Evolutionary conservation across 495 filamentous ascomycete species (phyloP).

Genomic region (Aspergillus nidulans): DNA sequence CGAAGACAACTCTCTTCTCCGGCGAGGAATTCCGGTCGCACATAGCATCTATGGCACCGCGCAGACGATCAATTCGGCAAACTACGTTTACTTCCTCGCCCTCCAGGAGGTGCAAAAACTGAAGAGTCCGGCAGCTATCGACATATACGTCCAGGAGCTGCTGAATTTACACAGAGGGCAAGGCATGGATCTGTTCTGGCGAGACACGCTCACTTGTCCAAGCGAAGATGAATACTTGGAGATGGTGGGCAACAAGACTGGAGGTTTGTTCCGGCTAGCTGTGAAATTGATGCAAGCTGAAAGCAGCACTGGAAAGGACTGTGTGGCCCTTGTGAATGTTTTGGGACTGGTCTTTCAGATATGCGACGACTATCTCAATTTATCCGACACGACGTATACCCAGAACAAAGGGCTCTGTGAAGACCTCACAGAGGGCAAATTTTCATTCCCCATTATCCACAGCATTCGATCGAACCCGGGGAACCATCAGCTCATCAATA

Average conservation of each 20-base stretch:
- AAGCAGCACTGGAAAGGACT: conserved; percentile 58
- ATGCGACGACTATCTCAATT: conserved; percentile 93
- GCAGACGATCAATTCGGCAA: conserved; percentile 95
- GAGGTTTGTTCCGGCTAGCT: conserved; percentile 88
- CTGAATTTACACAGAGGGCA: conserved; percentile 93
- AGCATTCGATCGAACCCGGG: conserved; percentile 76
- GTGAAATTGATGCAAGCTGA: conserved; percentile 97
- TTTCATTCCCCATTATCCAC: conserved; percentile 95
- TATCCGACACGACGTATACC: conserved; percentile 66
- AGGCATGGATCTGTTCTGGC: conserved; percentile 97
- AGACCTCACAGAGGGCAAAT: conserved; percentile 97
- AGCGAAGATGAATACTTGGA: conserved; percentile 96
- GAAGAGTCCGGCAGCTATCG: conserved; percentile 61
- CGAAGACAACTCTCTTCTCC: conserved; percentile 76
- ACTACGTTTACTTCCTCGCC: conserved; percentile 94
- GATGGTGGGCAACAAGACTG: conserved; percentile 98
- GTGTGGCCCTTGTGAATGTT: conserved; percentile 80
- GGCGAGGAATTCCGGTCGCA: conserved; percentile 85
- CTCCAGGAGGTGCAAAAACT: conserved; percentile 78
- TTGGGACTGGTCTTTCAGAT: conserved; percentile 95
- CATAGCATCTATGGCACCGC: conserved; percentile 93
- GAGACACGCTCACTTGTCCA: conserved; percentile 88
- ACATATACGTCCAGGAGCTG: conserved; percentile 83
- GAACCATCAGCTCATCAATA: conserved; percentile 83
- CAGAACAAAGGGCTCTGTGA: conserved; percentile 93